These are phyloP conservation scores for Rutidosis leptorrhynchoides DNA, from an alignment of 129 eudicot genomes.

Conservation along the genomic window DNA sequence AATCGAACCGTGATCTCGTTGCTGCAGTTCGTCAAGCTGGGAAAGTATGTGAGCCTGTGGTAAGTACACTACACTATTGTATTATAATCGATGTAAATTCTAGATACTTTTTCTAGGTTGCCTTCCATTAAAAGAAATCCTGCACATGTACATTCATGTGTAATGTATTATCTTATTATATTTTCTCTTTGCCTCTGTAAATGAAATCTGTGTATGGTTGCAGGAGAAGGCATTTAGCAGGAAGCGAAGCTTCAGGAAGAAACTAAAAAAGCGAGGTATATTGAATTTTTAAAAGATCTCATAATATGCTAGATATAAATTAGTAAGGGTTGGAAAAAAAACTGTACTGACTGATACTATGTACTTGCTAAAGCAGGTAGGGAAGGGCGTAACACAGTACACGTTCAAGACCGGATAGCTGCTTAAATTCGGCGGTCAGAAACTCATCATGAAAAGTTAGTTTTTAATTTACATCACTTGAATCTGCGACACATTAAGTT, in stretches of 20 bases:
- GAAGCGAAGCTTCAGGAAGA: conserved; percentile 88
- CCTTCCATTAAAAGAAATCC: neutral
- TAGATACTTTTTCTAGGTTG: neutral
- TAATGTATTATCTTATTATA: neutral
- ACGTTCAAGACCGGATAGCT: conserved; percentile 22
- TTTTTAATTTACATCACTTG: neutral
- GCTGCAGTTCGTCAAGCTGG: conserved; percentile 88
- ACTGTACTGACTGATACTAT: neutral
- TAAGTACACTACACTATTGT: conserved; percentile 29
- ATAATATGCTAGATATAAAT: neutral
- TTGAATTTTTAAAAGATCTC: neutral
- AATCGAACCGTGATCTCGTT: conserved; percentile 80
- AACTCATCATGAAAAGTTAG: neutral
- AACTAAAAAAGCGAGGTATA: conserved; percentile 70
- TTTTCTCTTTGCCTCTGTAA: neutral
- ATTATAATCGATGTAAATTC: neutral
- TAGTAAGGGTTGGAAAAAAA: neutral
- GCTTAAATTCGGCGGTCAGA: conserved; percentile 19
- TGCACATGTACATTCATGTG: neutral
- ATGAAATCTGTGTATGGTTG: conserved; percentile 20
- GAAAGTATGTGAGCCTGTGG: conserved; percentile 72
- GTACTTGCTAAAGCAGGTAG: conserved; percentile 26
- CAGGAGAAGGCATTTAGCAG: conserved; percentile 99
- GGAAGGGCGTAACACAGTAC: conserved; percentile 6
- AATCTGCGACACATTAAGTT: neutral